Evolutionary conservation across 495 filamentous ascomycete species (phyloP).

Genomic region (Cercophora samala): DNA sequence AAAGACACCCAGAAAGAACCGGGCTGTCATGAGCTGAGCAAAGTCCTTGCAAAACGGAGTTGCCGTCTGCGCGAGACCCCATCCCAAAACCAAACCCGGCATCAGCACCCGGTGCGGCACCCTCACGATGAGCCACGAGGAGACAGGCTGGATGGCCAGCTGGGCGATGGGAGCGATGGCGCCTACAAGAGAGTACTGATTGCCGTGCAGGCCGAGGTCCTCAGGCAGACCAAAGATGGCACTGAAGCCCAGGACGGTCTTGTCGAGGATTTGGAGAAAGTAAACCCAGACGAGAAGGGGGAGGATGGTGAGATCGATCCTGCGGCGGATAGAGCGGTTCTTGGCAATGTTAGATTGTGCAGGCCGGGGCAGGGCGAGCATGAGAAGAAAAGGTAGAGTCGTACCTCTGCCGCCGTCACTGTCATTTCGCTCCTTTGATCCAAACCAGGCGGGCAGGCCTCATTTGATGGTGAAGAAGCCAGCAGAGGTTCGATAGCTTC

Average conservation of each 20-base stretch:
- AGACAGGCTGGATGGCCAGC: slow-evolving; percentile 64
- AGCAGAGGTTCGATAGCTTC: too few relatives aligned
- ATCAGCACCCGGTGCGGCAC: slow-evolving; percentile 63
- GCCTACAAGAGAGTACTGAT: slow-evolving; percentile 60
- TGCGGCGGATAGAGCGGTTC: slow-evolving; percentile 45
- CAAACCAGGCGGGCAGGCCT: too few relatives aligned
- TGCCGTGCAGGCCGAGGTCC: slow-evolving; percentile 52
- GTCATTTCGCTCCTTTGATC: too few relatives aligned
- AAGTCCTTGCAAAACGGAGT: slow-evolving; percentile 55
- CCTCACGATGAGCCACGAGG: slow-evolving; percentile 61
- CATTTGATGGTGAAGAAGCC: too few relatives aligned
- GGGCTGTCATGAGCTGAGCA: slow-evolving; percentile 46
- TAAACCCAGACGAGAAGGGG: slow-evolving; percentile 62
- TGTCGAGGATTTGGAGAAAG: slow-evolving; percentile 63
- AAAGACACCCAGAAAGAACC: slow-evolving; percentile 62
- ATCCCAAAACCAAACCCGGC: slow-evolving; percentile 57
- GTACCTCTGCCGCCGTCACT: too few relatives aligned
- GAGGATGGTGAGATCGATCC: slow-evolving; percentile 59
- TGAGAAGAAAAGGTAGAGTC: too few relatives aligned
- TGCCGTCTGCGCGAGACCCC: slow-evolving; percentile 57
- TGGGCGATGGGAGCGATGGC: slow-evolving; percentile 63
- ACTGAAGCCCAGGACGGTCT: slow-evolving; percentile 60
- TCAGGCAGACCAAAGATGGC: slow-evolving; percentile 59
- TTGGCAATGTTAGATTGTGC: too few relatives aligned
- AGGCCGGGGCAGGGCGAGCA: too few relatives aligned